phyloP scores from a whole-genome alignment of 2,329 filamentous ascomycete species.

The Myotisia sp. region DNA sequence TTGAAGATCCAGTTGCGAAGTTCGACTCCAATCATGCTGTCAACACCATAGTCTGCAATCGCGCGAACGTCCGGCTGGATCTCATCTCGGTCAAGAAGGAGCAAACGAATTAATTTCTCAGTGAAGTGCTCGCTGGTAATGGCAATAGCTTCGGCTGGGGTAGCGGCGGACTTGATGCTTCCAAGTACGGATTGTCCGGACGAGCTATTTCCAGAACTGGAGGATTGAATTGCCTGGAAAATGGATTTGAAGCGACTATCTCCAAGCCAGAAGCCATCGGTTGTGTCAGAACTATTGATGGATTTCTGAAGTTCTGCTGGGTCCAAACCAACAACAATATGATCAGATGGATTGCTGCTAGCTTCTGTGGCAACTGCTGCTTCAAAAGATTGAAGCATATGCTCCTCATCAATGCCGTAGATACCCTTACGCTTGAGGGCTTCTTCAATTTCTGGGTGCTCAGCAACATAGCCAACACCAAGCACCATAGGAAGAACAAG shows the following conservation, averaged over 20 bases:
- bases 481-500: conserved; percentile 5
- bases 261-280: background rate
- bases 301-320: background rate
- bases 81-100: background rate
- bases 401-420: background rate
- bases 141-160: background rate
- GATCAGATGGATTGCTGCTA: background rate
- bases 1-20: conserved; percentile 14
- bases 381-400: conserved; percentile 3
- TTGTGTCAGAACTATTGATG: background rate
- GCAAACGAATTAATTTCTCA: background rate
- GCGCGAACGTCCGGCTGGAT: background rate
- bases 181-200: background rate
- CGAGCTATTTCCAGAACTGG: background rate
- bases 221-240: background rate
- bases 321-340: conserved; percentile 3
- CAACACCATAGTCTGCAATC: conserved; percentile 14
- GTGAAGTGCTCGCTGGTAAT: background rate
- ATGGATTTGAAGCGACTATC: background rate
- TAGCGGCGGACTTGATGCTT: background rate
- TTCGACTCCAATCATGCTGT: conserved; percentile 14
- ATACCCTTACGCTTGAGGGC: background rate
- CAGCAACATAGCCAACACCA: conserved; percentile 6
- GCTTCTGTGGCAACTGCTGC: background rate
- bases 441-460: background rate